These are phyloP conservation scores for Gigaspora rosea DNA, from an alignment of 192 early-diverging fungal genomes.

Conservation along the genomic window DNA sequence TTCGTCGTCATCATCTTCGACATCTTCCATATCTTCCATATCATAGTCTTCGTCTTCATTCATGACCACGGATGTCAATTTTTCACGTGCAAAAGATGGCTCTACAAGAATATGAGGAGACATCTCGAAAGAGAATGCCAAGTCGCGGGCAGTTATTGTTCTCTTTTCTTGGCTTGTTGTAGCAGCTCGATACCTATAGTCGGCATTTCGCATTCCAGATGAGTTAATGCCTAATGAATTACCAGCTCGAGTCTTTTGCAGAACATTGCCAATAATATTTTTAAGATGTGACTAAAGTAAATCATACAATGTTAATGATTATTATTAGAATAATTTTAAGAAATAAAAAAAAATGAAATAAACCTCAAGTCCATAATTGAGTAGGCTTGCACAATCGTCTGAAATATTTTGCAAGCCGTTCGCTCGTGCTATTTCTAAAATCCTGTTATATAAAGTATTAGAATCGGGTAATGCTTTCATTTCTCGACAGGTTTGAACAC, in stretches of 20 bases:
- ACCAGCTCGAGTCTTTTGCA: constrained; percentile 10
- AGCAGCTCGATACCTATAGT: neutral
- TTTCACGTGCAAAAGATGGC: neutral
- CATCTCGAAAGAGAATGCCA: constrained; percentile 24
- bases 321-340: neutral
- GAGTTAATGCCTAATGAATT: neutral
- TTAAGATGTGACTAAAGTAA: constrained; percentile 24
- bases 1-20: no score
- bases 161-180: neutral
- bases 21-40: neutral
- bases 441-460: neutral
- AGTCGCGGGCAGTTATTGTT: constrained; percentile 11
- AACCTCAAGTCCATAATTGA: constrained; percentile 25
- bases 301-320: neutral
- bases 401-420: constrained; percentile 9
- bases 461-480: constrained; percentile 7
- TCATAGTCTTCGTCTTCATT: neutral
- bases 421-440: constrained; percentile 15
- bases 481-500: neutral
- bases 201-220: neutral
- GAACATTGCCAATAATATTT: constrained; percentile 19
- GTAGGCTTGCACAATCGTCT: constrained; percentile 9
- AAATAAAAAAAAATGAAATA: neutral
- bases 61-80: constrained; percentile 19
- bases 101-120: constrained; percentile 29